Evolutionary conservation across 192 early-diverging fungal genomes (phyloP).

Genomic region (Backusella westeae): DNA sequence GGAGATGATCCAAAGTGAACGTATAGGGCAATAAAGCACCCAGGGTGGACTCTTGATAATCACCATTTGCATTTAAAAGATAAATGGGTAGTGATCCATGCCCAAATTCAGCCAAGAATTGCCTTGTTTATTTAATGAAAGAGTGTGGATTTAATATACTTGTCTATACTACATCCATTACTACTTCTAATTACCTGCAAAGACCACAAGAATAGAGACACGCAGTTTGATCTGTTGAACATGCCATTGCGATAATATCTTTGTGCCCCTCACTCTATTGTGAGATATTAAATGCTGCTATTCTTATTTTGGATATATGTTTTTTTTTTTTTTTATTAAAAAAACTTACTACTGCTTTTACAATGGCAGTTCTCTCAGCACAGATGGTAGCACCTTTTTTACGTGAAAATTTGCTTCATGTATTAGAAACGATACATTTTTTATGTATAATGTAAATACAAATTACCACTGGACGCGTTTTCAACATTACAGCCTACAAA

Average conservation of each 20-base stretch:
- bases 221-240: constrained; percentile 65
- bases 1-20: constrained; percentile 63
- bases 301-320: background rate
- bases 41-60: constrained; percentile 46
- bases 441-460: too few relatives aligned
- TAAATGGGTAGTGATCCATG: constrained; percentile 56
- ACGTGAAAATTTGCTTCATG: too few relatives aligned
- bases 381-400: constrained; percentile 70
- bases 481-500: constrained; percentile 79
- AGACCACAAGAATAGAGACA: constrained; percentile 42
- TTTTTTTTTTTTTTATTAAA: background rate
- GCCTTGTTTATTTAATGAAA: constrained; percentile 25
- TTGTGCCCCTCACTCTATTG: constrained; percentile 69
- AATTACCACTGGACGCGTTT: constrained; percentile 77
- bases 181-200: constrained; percentile 25
- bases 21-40: constrained; percentile 60
- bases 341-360: constrained; percentile 77
- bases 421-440: too few relatives aligned
- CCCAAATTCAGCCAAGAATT: constrained; percentile 86
- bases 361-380: constrained; percentile 86
- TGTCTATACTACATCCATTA: background rate
- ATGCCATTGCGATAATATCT: constrained; percentile 71
- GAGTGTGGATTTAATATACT: too few relatives aligned
- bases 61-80: constrained; percentile 54
- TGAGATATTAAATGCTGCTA: background rate